Evolutionary conservation across 441 rosid genomes (phyloP), one percentile per base, ranked within the genome.

Genomic region (Aquilaria agallochum): DNA sequence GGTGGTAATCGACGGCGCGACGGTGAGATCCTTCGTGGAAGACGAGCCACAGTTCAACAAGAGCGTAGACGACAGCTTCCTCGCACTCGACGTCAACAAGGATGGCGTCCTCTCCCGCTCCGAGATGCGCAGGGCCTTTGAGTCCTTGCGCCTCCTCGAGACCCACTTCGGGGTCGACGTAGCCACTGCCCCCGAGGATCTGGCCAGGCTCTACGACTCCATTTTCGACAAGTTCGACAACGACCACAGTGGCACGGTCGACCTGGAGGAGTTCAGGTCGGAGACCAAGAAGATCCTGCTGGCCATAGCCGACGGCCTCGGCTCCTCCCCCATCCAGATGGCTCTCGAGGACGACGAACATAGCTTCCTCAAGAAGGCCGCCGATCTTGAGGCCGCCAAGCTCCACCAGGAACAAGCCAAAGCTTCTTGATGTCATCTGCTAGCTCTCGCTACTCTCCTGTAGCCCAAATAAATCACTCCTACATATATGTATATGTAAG

Each of bases 221-320:
- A 88, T 92, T 14, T 92, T 92, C 66, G 94, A 88, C 57, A 83
- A 78, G 57, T 89, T 89, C 51, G 96, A 92, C 51, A 50, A 80
- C 68, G 96, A 89, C 9, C 72, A 69, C 33, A 88, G 80, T 46
- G 95, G 86, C 11, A 59, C 74, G 0, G 81, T 92, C 27, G 95
- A 89, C 67, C 70, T 64, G 2, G 83, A 76, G n/a, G 98, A 92
- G 82, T 92, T 80, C 68, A 72, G 82, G 58, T 58, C 80, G 6
- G 95, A 88, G 84, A 76, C 88, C 78, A 84, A 77, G 88, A 80
- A 77, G 78, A 90, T 92, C 54, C 67, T 89, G 89, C 84, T 92
- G 3, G 96, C 96, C 14, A 86, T 92, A 44, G 96, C 96, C 4
- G 96, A 92, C 5, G 98, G 96, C 1, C 68, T 92, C 3, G 98